Base-by-base conservation (phyloP, 768 basidiomycete species). In the Fibroporia radiculosa region DNA sequence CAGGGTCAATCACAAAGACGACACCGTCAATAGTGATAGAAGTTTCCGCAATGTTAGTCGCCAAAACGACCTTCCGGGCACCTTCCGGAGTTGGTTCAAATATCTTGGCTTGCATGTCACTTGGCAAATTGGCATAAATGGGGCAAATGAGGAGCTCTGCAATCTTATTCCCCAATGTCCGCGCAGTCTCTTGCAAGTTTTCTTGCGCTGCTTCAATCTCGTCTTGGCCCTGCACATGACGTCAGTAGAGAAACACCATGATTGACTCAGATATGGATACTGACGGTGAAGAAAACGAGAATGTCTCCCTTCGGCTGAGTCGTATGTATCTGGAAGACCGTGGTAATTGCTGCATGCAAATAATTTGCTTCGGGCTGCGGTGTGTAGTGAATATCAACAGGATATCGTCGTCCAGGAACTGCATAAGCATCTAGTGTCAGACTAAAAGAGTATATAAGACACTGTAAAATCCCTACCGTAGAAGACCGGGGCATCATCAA, bases 341-440 rank as follows among this genome's bases (percentile, higher is more conserved):
- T 99, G 1, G 96, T 99, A 61, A 99, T 95, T 31, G 96, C 90
- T 16, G 96, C 96, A 59, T 98, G 93, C 19, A 98, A 80, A 59
- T 98, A 99, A 62, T 98, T 98, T 34, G 96, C 96, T 70, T 99
- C 96, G 6, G 96, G 96, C 62, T 98, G 96, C 18, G 95, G 93
- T 8, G 96, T 99, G 64, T 98, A 99, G 62, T 95, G 93, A 45
- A 98, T 92, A 59, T 98, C 96, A 48, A 99, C 96, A 12, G 96
- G 92, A 63, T 90, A 99, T 57, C 89, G 83, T 49, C 96, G 88
- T 53, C 96, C 96, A 51, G 96, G 96, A 33, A 99, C 93, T 95
- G 53, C 22, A 37, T 18, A 33, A 19, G 4, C n/a, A n/a, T 34
- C 5, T 18, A 23, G 12, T 38, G 37, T 25, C n/a, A 31, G 6